phyloP scores from a whole-genome alignment of 2,329 filamentous ascomycete species.

The Orbilia ellipsospora region DNA sequence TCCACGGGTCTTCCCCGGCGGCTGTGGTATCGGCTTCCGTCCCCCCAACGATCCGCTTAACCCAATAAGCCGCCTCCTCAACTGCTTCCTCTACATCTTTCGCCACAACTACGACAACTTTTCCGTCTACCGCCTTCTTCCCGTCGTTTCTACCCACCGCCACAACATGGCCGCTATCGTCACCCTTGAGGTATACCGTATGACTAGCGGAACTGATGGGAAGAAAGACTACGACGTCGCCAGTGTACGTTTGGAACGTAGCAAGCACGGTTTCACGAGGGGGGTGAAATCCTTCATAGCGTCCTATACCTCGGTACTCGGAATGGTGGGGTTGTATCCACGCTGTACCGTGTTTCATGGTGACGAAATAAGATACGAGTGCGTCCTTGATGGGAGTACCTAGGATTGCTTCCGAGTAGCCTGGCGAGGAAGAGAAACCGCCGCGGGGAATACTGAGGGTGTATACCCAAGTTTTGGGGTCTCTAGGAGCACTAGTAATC shows the following conservation, averaged over 20 bases:
- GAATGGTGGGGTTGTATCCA: constrained; percentile 50
- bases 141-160: constrained; percentile 45
- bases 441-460: constrained; percentile 31
- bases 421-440: not conserved
- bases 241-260: constrained; percentile 32
- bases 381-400: constrained; percentile 11
- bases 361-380: constrained; percentile 39
- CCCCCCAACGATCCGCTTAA: constrained; percentile 19
- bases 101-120: constrained; percentile 36
- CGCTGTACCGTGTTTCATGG: constrained; percentile 46
- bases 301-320: constrained; percentile 1
- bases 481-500: not conserved
- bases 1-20: constrained; percentile 41
- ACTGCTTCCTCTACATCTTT: constrained; percentile 28
- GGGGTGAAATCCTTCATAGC: constrained; percentile 40
- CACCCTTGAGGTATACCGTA: constrained; percentile 47
- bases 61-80: constrained; percentile 47
- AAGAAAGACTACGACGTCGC: constrained; percentile 42
- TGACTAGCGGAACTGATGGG: constrained; percentile 25
- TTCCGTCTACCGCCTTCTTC: constrained; percentile 12
- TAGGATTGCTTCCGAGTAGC: constrained; percentile 25
- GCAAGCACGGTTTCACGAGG: constrained; percentile 28
- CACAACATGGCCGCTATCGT: constrained; percentile 25
- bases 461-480: constrained; percentile 39
- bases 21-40: not conserved